Evolutionary conservation across 345 rosid genomes (phyloP).

Genomic region (Kandelia obovata): DNA sequence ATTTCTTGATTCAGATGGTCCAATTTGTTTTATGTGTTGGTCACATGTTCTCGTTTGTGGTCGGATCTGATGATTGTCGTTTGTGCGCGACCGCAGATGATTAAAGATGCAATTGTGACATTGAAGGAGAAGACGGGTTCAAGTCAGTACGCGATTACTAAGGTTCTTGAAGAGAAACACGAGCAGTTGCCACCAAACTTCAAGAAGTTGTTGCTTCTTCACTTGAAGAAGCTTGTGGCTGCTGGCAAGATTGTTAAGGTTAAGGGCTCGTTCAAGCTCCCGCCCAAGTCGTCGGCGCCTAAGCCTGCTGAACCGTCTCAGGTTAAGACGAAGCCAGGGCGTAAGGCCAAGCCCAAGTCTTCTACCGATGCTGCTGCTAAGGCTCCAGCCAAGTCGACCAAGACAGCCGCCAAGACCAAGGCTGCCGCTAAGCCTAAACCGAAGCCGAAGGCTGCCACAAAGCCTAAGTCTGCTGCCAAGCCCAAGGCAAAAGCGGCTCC

Average conservation of each 20-base stretch:
- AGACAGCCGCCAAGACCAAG: conserved; percentile 19
- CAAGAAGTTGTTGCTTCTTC: conserved; percentile 58
- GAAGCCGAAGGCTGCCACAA: conserved; percentile 42
- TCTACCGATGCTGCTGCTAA: conserved; percentile 8
- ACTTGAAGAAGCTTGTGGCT: conserved; percentile 65
- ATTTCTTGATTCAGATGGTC: not conserved
- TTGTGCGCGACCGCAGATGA: conserved; percentile 46
- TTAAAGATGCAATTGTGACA: conserved; percentile 59
- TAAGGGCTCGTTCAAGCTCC: conserved; percentile 69
- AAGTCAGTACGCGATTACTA: conserved; percentile 80
- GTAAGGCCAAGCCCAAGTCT: conserved; percentile 31
- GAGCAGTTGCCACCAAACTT: conserved; percentile 56
- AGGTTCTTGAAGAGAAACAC: conserved; percentile 75
- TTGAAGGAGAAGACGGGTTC: conserved; percentile 87
- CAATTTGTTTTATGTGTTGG: too few species aligned
- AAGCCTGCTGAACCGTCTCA: conserved; percentile 27
- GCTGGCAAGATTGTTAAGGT: conserved; percentile 66
- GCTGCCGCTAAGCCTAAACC: conserved; percentile 33
- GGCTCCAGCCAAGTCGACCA: conserved; percentile 26
- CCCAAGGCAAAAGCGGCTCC: conserved; percentile 31
- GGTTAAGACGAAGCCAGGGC: conserved; percentile 31
- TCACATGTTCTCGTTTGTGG: too few species aligned
- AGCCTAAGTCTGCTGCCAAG: conserved; percentile 40
- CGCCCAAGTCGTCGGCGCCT: conserved; percentile 26
- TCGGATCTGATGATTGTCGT: conserved; percentile 11